Evolutionary conservation across 2,329 filamentous ascomycete species (phyloP).

Genomic region (Colletotrichum cuscutae): DNA sequence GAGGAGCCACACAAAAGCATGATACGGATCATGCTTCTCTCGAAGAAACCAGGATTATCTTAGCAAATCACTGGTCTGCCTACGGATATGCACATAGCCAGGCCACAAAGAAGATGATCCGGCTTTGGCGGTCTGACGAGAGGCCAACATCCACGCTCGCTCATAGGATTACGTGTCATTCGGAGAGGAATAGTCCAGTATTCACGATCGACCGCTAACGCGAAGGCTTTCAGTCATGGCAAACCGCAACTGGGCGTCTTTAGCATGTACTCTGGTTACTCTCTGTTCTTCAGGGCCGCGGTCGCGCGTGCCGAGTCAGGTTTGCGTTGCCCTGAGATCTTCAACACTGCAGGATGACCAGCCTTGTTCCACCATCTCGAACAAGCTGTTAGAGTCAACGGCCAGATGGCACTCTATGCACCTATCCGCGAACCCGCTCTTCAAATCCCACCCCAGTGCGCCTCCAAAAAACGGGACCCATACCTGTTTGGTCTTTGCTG

Average conservation of each 20-base stretch:
- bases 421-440: constrained; percentile 49
- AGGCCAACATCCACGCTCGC: not conserved
- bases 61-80: constrained; percentile 36
- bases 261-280: not conserved
- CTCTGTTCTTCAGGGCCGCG: constrained; percentile 6
- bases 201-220: not conserved
- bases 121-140: constrained; percentile 37
- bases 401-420: constrained; percentile 57
- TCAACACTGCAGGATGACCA: constrained; percentile 40
- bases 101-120: constrained; percentile 39
- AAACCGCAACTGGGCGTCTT: not conserved
- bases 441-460: constrained; percentile 24
- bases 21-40: constrained; percentile 46
- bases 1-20: constrained; percentile 40
- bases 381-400: constrained; percentile 28
- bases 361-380: constrained; percentile 58
- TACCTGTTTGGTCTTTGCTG: constrained; percentile 52
- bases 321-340: constrained; percentile 30
- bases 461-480: constrained; percentile 30
- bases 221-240: not conserved
- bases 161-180: constrained; percentile 3
- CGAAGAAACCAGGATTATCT: constrained; percentile 50
- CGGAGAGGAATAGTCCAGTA: not conserved
- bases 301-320: constrained; percentile 68
- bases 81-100: constrained; percentile 49